A percentile compares a stretch with the other conserved stretches of the same genome.
Conservation (phyloP, 1,284 basidiomycete genomes). For the Veloporphyrellus conicus region DNA sequence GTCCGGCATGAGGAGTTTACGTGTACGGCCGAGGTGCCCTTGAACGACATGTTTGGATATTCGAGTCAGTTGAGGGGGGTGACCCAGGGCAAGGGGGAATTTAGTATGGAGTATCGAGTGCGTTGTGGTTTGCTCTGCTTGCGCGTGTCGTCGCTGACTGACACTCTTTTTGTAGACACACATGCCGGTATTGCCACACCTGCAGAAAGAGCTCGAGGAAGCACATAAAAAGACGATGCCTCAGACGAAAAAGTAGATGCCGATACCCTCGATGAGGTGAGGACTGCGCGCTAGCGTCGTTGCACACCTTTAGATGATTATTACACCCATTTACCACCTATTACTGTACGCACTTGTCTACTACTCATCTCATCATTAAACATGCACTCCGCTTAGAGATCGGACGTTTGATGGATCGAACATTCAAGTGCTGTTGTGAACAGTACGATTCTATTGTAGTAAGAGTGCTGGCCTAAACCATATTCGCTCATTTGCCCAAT, state of each 20-base stretch:
- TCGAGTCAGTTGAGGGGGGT: constrained; percentile 87
- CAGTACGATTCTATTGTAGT: too few species aligned
- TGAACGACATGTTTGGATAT: constrained; percentile 99
- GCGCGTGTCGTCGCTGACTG: too few species aligned
- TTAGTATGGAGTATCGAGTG: constrained; percentile 95
- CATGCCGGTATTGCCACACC: constrained; percentile 81
- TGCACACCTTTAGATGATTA: constrained; percentile 11
- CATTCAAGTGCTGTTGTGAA: too few species aligned
- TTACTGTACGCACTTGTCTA: constrained; percentile 13
- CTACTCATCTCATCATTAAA: constrained; percentile 4
- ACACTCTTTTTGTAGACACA: constrained; percentile 56
- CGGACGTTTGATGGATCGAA: too few species aligned
- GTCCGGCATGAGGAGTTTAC: constrained; percentile 97
- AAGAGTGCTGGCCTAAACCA: too few species aligned
- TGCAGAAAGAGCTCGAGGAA: constrained; percentile 78
- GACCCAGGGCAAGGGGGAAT: constrained; percentile 95
- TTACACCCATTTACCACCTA: constrained; percentile 8
- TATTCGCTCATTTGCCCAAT: too few species aligned
- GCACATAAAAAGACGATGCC: constrained; percentile 48
- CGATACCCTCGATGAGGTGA: background rate
- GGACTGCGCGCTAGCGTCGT: background rate
- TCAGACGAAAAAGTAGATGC: constrained; percentile 53
- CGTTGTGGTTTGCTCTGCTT: constrained; percentile 22
- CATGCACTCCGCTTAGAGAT: background rate
- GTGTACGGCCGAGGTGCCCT: constrained; percentile 82